phyloP scores from a whole-genome alignment of 176 grass and related monocot genomes.

The Pharus latifolius region DNA sequence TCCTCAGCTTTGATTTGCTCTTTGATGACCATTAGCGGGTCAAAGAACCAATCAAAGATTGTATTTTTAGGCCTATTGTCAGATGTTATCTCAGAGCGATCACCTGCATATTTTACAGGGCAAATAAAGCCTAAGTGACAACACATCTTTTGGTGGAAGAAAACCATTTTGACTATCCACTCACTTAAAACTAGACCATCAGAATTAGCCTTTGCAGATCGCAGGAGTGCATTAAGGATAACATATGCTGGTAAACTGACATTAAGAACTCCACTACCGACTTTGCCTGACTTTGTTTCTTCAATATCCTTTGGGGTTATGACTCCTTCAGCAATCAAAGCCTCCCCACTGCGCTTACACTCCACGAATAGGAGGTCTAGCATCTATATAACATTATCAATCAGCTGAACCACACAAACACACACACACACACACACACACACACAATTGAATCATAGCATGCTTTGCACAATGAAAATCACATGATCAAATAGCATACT shows the following conservation, averaged over 20 bases:
- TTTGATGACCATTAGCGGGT: conserved; percentile 86
- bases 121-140: conserved; percentile 2
- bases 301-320: conserved; percentile 73
- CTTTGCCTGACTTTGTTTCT: conserved; percentile 62
- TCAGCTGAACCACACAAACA: neutral
- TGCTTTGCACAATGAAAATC: neutral
- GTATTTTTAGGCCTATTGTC: conserved; percentile 64
- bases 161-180: conserved; percentile 16
- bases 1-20: conserved; percentile 83
- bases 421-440: neutral
- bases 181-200: conserved; percentile 73
- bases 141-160: neutral
- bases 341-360: conserved; percentile 59
- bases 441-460: neutral
- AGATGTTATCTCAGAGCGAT: conserved; percentile 60
- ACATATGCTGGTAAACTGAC: conserved; percentile 81
- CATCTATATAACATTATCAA: conserved; percentile 47
- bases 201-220: conserved; percentile 51
- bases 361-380: conserved; percentile 70
- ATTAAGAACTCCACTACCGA: conserved; percentile 42
- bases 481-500: neutral
- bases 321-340: conserved; percentile 60
- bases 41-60: conserved; percentile 90
- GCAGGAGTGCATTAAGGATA: conserved; percentile 64
- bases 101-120: conserved; percentile 42